Percentiles rank a stretch among this genome's conserved stretches.
Conservation (phyloP, 2,329 filamentous ascomycete genomes). For the Clarireedia paspali region DNA sequence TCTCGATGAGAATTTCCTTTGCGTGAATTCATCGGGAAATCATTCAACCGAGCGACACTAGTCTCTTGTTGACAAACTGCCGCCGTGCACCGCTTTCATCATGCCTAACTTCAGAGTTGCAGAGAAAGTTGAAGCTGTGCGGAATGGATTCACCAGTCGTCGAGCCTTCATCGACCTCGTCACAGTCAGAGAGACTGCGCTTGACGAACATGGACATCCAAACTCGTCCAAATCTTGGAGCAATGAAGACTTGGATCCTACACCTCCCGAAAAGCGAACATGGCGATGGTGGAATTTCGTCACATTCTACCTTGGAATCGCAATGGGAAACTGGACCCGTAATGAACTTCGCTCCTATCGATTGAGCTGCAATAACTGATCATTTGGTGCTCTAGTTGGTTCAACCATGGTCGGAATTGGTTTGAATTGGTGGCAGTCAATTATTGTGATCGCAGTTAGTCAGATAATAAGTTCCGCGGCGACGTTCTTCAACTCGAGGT, state of each 20-base stretch:
- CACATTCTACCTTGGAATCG: slow-evolving; percentile 34
- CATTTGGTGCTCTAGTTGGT: slow-evolving; percentile 20
- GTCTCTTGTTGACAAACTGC: neutral
- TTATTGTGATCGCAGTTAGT: slow-evolving; percentile 37
- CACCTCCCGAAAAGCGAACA: slow-evolving; percentile 5
- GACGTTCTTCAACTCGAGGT: slow-evolving; percentile 38
- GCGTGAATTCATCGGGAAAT: too few relatives aligned
- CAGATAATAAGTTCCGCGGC: slow-evolving; percentile 36
- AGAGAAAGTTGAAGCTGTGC: slow-evolving; percentile 15
- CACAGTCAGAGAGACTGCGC: slow-evolving; percentile 17
- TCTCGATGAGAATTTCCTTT: neutral
- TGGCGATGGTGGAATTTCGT: slow-evolving; percentile 34
- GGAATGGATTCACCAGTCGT: slow-evolving; percentile 18
- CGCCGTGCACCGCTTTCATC: slow-evolving; percentile 9
- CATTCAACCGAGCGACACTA: too few relatives aligned
- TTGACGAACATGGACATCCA: slow-evolving; percentile 22
- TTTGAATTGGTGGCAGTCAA: slow-evolving; percentile 38
- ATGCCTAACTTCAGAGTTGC: slow-evolving; percentile 1
- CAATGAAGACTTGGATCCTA: slow-evolving; percentile 30
- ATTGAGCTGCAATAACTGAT: neutral
- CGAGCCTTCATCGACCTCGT: slow-evolving; percentile 17
- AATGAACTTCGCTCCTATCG: neutral
- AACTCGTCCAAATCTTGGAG: slow-evolving; percentile 15
- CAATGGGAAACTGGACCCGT: slow-evolving; percentile 36
- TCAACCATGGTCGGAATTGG: slow-evolving; percentile 35